A percentile compares a stretch with the other conserved stretches of the same genome.
phyloP scores from a whole-genome alignment of 1,284 basidiomycete species.

The Golubevia sp. region DNA sequence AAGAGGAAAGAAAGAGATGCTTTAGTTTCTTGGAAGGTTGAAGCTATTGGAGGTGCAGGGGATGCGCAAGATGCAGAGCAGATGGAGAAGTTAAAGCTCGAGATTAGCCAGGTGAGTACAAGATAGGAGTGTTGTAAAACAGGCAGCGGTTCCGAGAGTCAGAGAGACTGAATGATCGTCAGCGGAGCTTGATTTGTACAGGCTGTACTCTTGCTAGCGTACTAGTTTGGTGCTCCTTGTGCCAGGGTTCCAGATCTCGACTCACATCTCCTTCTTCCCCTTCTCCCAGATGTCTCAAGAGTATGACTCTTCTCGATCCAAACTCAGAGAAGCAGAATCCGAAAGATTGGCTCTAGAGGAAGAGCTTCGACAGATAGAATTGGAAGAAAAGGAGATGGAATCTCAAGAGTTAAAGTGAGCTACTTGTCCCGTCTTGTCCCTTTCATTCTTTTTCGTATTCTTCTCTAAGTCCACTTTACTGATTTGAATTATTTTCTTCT shows the following conservation, averaged over 20 bases:
- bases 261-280: too few relatives aligned
- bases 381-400: constrained; percentile 18
- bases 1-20: constrained; percentile 40
- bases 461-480: background rate
- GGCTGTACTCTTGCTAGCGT: too few relatives aligned
- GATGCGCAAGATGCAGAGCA: constrained; percentile 22
- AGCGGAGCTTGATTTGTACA: too few relatives aligned
- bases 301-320: background rate
- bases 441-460: background rate
- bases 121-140: too few relatives aligned
- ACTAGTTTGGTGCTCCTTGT: too few relatives aligned
- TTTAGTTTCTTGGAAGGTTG: constrained; percentile 2
- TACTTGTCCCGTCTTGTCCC: background rate
- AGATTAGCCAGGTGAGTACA: constrained; percentile 15
- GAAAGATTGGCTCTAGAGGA: constrained; percentile 14
- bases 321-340: background rate
- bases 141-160: too few relatives aligned
- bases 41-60: constrained; percentile 17
- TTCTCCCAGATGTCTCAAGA: too few relatives aligned
- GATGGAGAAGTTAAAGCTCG: constrained; percentile 13
- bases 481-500: background rate
- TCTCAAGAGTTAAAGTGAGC: constrained; percentile 8
- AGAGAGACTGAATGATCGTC: too few relatives aligned
- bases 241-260: too few relatives aligned
- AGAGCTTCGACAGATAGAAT: constrained; percentile 18